Conservation (phyloP, 177 flowering plant genomes). For the Vitis hybrid region DNA sequence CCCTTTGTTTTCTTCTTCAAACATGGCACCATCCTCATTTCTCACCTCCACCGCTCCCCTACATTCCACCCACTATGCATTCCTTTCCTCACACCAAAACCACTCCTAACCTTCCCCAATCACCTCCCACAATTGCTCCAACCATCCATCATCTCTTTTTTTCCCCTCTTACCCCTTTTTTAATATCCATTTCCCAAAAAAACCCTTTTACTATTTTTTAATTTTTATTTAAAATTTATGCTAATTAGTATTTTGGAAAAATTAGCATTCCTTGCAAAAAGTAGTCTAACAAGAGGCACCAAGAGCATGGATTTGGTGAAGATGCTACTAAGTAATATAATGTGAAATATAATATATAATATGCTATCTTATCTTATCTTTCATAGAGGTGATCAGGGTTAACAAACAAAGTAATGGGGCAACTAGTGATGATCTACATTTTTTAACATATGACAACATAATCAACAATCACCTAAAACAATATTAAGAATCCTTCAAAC, state of each 20-base stretch:
- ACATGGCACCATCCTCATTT: conserved; percentile 22
- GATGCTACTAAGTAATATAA: too few relatives aligned
- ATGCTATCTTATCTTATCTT: conserved; percentile 2
- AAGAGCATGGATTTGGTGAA: background rate
- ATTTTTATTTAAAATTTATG: background rate
- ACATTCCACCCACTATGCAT: conserved; percentile 31
- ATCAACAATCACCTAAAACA: background rate
- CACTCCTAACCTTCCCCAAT: conserved; percentile 20
- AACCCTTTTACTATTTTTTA: background rate
- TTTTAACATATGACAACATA: too few relatives aligned
- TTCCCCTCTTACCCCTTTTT: background rate
- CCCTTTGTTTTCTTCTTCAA: conserved; percentile 15
- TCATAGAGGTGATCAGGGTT: conserved; percentile 10
- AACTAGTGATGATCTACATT: conserved; percentile 1
- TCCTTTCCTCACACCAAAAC: conserved; percentile 22
- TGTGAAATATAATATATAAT: background rate
- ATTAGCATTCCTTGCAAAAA: too few relatives aligned
- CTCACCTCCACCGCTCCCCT: conserved; percentile 22
- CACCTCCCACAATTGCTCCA: conserved; percentile 5
- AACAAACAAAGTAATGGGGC: conserved; percentile 12
- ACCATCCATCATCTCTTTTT: background rate
- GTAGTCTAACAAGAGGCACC: too few relatives aligned
- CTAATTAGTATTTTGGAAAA: background rate
- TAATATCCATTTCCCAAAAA: background rate
- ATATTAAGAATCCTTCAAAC: background rate